These are phyloP conservation scores for Colletotrichum australisinense DNA, from an alignment of 2,329 filamentous ascomycete genomes.

Conservation along the genomic window DNA sequence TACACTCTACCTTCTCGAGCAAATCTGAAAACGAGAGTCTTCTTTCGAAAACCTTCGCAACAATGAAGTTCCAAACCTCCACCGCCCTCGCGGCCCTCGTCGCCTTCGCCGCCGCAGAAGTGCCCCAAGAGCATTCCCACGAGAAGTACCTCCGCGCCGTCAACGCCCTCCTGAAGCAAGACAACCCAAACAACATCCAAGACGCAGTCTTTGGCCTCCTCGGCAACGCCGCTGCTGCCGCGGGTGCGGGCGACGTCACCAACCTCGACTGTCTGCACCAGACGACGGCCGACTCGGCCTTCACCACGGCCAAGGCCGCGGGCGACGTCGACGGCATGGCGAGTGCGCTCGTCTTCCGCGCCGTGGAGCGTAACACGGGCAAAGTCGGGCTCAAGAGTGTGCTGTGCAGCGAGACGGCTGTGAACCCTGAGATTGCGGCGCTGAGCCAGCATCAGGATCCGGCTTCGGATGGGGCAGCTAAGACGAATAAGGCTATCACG, in stretches of 20 bases:
- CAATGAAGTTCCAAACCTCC: conserved; percentile 35
- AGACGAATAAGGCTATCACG: conserved; percentile 70
- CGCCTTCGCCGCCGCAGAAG: conserved; percentile 48
- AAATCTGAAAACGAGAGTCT: background rate
- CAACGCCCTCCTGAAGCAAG: conserved; percentile 55
- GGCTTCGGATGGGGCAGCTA: conserved; percentile 66
- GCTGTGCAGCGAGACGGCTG: conserved; percentile 66
- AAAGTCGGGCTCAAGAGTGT: conserved; percentile 67
- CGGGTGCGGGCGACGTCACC: conserved; percentile 40
- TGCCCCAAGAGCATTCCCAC: conserved; percentile 69
- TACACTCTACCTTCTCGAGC: background rate
- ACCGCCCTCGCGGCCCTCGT: conserved; percentile 31
- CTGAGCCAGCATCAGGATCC: conserved; percentile 76
- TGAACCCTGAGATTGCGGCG: conserved; percentile 74
- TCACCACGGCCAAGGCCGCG: conserved; percentile 69
- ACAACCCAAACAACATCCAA: conserved; percentile 63
- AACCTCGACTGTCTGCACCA: conserved; percentile 70
- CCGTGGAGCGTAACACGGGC: conserved; percentile 71
- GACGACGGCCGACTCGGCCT: conserved; percentile 68
- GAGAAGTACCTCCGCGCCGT: conserved; percentile 59
- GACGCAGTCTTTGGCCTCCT: conserved; percentile 63
- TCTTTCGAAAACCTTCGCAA: too few species aligned
- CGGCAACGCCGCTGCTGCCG: conserved; percentile 55
- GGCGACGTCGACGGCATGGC: conserved; percentile 63
- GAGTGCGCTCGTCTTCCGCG: conserved; percentile 64